phyloP scores from a whole-genome alignment of 257 asterid genomes.

The Nicotiana sylvestris region DNA sequence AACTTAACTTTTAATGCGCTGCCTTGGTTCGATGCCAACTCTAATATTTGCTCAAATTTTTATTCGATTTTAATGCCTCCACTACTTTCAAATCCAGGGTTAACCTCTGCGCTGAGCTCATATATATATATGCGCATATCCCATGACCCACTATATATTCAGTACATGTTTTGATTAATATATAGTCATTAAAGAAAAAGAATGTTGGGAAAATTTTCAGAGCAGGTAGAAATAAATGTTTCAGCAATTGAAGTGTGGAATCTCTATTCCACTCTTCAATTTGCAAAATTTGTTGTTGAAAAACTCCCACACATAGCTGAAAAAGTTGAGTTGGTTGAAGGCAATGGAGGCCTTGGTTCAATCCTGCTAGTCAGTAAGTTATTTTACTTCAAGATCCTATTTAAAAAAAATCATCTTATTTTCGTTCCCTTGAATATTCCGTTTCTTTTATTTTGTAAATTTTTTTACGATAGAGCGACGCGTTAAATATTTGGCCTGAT shows the following conservation, averaged over 20 bases:
- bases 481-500: too few species aligned
- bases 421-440: too few species aligned
- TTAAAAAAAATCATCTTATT: too few species aligned
- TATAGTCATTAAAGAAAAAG: neutral
- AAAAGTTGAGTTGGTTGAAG: slow-evolving; percentile 5
- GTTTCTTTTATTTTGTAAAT: too few species aligned
- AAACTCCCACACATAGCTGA: neutral
- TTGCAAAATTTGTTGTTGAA: neutral
- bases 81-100: too few species aligned
- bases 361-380: neutral
- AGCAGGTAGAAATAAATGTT: neutral
- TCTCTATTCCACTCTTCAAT: neutral
- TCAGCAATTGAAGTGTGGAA: neutral
- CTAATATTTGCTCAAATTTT: too few species aligned
- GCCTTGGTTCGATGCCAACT: too few species aligned
- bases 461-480: too few species aligned
- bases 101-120: neutral
- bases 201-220: slow-evolving; percentile 9
- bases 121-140: neutral
- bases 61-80: too few species aligned
- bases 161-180: neutral
- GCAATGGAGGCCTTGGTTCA: slow-evolving; percentile 1
- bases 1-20: too few species aligned
- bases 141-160: neutral
- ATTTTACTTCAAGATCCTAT: neutral